A percentile compares a stretch with the other conserved stretches of the same genome.
Evolutionary conservation across 805 yeast species (phyloP).

Genomic region (Kodamaea laetipori): DNA sequence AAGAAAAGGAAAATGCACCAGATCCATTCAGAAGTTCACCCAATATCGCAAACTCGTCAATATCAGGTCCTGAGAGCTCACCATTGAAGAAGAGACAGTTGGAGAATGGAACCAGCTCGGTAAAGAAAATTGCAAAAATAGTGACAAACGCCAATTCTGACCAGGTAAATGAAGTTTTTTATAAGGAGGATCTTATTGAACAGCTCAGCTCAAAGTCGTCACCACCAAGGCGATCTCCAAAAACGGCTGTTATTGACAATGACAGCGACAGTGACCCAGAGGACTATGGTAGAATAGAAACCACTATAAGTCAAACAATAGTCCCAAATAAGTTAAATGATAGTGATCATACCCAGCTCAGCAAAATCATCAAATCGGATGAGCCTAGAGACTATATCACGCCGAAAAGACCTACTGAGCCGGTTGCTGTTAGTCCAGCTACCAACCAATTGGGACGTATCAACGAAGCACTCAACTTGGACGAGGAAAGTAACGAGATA

Average conservation of each 20-base stretch:
- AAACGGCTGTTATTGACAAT: conserved; percentile 22
- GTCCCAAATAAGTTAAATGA: conserved; percentile 15
- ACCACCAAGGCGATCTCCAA: conserved; percentile 7
- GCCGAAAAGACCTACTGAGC: conserved; percentile 34
- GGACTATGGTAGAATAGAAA: conserved; percentile 24
- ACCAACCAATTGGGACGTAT: conserved; percentile 28
- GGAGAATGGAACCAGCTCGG: conserved; percentile 7
- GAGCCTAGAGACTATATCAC: conserved; percentile 24
- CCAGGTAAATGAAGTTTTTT: conserved; percentile 25
- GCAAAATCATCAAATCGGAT: conserved; percentile 18
- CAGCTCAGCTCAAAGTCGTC: conserved; percentile 16
- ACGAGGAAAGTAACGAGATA: conserved; percentile 15
- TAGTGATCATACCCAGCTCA: conserved; percentile 20
- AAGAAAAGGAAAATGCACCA: conserved; percentile 12
- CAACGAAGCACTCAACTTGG: conserved; percentile 19
- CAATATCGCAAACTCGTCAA: conserved; percentile 1
- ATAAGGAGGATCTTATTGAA: conserved; percentile 28
- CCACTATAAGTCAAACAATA: conserved; percentile 23
- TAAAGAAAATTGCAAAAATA: conserved; percentile 24
- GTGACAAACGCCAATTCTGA: conserved; percentile 22
- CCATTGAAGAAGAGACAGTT: conserved; percentile 19
- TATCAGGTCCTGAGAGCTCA: conserved; percentile 16
- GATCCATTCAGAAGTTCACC: conserved; percentile 23
- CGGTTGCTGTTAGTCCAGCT: conserved; percentile 31
- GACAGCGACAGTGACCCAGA: conserved; percentile 31